Percentiles rank a stretch among this genome's conserved stretches.
Conservation (phyloP, 169 alveolate species). For the Theileria luwenshuni region DNA sequence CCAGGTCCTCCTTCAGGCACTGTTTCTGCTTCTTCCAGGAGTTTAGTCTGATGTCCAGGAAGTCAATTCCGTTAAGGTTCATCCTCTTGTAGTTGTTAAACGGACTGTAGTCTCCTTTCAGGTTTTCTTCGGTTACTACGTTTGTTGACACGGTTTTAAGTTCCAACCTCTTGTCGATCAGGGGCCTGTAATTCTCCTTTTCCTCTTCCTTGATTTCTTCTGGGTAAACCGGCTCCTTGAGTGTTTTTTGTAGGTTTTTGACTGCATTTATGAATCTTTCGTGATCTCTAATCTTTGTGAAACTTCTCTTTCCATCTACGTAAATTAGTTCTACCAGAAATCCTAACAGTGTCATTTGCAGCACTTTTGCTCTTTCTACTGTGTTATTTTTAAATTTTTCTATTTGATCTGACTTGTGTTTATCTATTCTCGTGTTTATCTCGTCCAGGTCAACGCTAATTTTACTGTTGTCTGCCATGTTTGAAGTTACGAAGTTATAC, state of each 20-base stretch:
- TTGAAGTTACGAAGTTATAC: neutral
- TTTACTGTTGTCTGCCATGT: neutral
- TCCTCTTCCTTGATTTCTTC: constrained; percentile 30
- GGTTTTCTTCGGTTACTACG: neutral
- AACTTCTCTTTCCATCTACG: constrained; percentile 33
- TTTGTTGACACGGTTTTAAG: constrained; percentile 20
- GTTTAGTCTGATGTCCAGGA: constrained; percentile 15
- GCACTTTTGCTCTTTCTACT: constrained; percentile 19
- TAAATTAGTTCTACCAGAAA: constrained; percentile 45
- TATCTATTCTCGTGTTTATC: constrained; percentile 14
- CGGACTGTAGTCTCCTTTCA: neutral
- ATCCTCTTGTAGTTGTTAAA: constrained; percentile 7
- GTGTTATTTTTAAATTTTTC: neutral
- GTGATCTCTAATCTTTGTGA: constrained; percentile 27
- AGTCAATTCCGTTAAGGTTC: constrained; percentile 2
- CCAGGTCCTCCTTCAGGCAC: constrained; percentile 25
- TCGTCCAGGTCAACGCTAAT: constrained; percentile 8
- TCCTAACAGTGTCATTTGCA: constrained; percentile 55
- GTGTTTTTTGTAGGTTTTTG: neutral
- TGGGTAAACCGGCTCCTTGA: constrained; percentile 1
- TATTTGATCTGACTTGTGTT: neutral
- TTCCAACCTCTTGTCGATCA: constrained; percentile 34
- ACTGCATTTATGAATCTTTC: constrained; percentile 30
- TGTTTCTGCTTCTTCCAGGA: constrained; percentile 47
- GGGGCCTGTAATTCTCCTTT: constrained; percentile 13